Base-by-base conservation (phyloP, 2,329 filamentous ascomycete species). In the Xylariaceae sp. region DNA sequence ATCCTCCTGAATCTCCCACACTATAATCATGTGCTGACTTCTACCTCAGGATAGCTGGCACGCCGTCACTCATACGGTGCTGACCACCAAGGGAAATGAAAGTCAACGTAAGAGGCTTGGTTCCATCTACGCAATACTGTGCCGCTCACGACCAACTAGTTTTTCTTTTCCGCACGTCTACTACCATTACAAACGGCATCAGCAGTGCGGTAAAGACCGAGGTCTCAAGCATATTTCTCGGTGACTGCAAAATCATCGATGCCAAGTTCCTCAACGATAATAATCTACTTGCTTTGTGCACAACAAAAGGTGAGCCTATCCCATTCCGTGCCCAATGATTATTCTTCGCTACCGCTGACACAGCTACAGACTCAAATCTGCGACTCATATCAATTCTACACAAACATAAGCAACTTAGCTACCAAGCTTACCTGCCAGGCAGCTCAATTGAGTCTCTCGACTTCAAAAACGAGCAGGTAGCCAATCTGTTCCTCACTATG, bases 211-310 rank as follows among this genome's bases (percentile, higher is more conserved):
- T 66, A 3, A 55, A 63, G 1, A 68, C 68, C 2, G 61, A 62
- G n/a, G 63, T 65, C 4, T 69, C 70, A 27, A 59, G 63, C 20
- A 50, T 81, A 7, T 63, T 64, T 23, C 62, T 80, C 2, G 67
- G 63, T 1, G 57, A 66, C 5, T 67, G 66, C 10, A 66, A 63
- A n/a, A 65, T 83, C 14, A 63, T 80, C 17, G 83, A 89, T 59
- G 63, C 85, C 12, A 83, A 84, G 58, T 88, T 90, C 57, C 73
- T 87, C 35, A 74, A 85, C 55, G 79, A 85, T 44, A 64, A 73
- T 11, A 72, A 68, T 0, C 61, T 90, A 2, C 70, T 89, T 42
- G 54, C 87, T 2, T 72, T 90, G 2, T 77, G 75, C 65, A 58
- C 61, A 35, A 54, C 42, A 20, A 59, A 60, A 56, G 68, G 74